Evolutionary conservation across 2,329 filamentous ascomycete genomes (phyloP).

Genomic region (Pyrenophora graminea): DNA sequence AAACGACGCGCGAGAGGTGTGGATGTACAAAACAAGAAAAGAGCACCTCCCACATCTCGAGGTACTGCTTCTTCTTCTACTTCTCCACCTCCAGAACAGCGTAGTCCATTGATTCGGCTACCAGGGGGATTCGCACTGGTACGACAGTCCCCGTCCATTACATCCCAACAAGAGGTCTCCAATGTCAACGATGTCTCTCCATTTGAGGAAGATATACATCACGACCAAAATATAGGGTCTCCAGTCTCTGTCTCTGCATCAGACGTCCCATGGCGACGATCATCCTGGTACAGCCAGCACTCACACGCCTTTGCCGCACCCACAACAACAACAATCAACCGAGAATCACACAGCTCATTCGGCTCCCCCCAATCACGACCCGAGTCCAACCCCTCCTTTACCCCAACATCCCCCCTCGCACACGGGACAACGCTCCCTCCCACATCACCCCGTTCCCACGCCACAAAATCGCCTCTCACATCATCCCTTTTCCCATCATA

Average conservation of each 20-base stretch:
- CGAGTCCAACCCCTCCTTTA: slow-evolving; percentile 4
- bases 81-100: background rate
- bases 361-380: slow-evolving; percentile 9
- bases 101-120: slow-evolving; percentile 25
- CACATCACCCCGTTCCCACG: slow-evolving; percentile 5
- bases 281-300: slow-evolving; percentile 18
- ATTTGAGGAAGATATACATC: background rate
- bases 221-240: slow-evolving; percentile 1
- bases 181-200: slow-evolving; percentile 8
- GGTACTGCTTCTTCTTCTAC: background rate
- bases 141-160: slow-evolving; percentile 17
- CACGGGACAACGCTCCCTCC: slow-evolving; percentile 10
- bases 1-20: background rate
- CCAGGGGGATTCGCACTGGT: slow-evolving; percentile 31
- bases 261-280: slow-evolving; percentile 8
- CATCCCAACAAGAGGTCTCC: slow-evolving; percentile 4
- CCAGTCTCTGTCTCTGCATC: background rate
- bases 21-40: background rate
- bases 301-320: slow-evolving; percentile 12
- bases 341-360: slow-evolving; percentile 10
- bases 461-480: background rate
- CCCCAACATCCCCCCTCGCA: slow-evolving; percentile 11
- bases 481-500: background rate
- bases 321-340: slow-evolving; percentile 10
- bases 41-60: background rate